Percentiles rank a stretch among this genome's conserved stretches.
Conservation (phyloP, 1,284 basidiomycete species). For the Moniliophthora roreri region DNA sequence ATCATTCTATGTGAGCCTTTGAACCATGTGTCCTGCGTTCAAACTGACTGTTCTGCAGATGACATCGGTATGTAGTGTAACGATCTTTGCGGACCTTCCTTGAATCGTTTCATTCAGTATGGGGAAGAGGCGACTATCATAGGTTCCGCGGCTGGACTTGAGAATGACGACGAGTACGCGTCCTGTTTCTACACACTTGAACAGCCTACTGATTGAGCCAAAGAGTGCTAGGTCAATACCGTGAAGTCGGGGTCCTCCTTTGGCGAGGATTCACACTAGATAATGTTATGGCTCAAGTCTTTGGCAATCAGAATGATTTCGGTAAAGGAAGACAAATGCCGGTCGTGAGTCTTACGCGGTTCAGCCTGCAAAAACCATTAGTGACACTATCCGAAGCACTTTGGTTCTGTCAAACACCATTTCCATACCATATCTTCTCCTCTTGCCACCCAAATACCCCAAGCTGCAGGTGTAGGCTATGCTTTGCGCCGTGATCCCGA, state of each 20-base stretch:
- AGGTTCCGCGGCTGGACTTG: conserved; percentile 86
- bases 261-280: conserved; percentile 83
- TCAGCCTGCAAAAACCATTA: background rate
- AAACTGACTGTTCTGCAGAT: conserved; percentile 46
- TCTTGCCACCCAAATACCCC: conserved; percentile 94
- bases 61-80: conserved; percentile 59
- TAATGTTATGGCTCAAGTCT: conserved; percentile 84
- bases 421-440: conserved; percentile 95
- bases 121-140: conserved; percentile 93
- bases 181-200: conserved; percentile 4
- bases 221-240: conserved; percentile 77
- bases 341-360: conserved; percentile 47
- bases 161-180: conserved; percentile 83
- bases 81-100: conserved; percentile 7
- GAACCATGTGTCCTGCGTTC: conserved; percentile 8
- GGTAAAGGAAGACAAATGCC: conserved; percentile 92
- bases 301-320: conserved; percentile 82
- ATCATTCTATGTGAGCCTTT: conserved; percentile 80
- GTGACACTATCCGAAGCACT: too few species aligned
- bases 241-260: conserved; percentile 88
- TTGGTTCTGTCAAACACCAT: conserved; percentile 81
- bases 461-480: conserved; percentile 92
- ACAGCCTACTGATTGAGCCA: background rate
- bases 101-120: conserved; percentile 45
- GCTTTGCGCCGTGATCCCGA: conserved; percentile 81